Evolutionary conservation across 768 basidiomycete genomes (phyloP).

Genomic region (Ramaria sp.): DNA sequence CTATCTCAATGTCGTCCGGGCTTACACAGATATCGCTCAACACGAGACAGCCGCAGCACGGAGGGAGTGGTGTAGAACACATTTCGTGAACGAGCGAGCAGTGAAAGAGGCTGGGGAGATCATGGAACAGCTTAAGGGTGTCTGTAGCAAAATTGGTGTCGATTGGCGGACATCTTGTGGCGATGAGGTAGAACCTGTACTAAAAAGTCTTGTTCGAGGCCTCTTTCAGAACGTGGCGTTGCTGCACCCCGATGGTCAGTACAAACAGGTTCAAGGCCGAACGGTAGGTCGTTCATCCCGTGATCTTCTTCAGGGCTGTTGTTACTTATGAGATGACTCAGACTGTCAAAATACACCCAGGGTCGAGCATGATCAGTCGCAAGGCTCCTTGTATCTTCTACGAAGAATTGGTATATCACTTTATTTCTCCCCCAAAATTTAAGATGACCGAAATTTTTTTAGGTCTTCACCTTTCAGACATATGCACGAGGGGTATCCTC

Average conservation of each 20-base stretch:
- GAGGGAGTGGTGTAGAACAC: constrained; percentile 73
- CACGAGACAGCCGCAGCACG: constrained; percentile 36
- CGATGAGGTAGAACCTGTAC: constrained; percentile 55
- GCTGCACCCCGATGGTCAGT: constrained; percentile 75
- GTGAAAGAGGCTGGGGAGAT: constrained; percentile 72
- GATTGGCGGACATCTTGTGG: constrained; percentile 50
- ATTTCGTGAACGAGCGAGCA: constrained; percentile 76
- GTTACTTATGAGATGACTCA: constrained; percentile 16
- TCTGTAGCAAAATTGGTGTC: constrained; percentile 50
- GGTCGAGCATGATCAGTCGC: constrained; percentile 71
- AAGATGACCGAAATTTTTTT: constrained; percentile 2
- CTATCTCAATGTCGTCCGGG: constrained; percentile 71
- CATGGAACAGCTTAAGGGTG: constrained; percentile 60
- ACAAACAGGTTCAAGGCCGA: constrained; percentile 72
- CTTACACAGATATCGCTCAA: constrained; percentile 61
- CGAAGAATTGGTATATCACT: constrained; percentile 71
- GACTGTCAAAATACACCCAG: constrained; percentile 86
- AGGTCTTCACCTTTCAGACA: constrained; percentile 74
- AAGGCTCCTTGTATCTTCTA: constrained; percentile 84
- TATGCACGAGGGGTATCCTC: constrained; percentile 90
- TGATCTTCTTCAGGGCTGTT: background rate
- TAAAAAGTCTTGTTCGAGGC: constrained; percentile 66
- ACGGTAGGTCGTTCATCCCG: constrained; percentile 32
- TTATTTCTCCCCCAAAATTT: background rate
- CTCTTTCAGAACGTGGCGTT: constrained; percentile 77